These are phyloP conservation scores for Rhododendron ferrugineum DNA, from an alignment of 148 eudicot species.

Conservation along the genomic window DNA sequence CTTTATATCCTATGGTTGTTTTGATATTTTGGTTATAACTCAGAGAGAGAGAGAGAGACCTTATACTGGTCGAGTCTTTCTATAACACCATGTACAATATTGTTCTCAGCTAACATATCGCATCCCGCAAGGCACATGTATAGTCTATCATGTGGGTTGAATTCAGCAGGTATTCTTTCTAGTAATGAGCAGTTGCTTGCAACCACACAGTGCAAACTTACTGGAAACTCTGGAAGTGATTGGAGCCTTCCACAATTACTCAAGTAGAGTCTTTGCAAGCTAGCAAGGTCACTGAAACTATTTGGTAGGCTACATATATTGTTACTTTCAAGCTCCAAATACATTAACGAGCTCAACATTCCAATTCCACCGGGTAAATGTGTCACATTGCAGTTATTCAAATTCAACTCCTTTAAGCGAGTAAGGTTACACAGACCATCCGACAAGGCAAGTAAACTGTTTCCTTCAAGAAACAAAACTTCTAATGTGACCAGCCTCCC, in stretches of 20 bases:
- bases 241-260: not conserved
- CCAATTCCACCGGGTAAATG: too few species aligned
- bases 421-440: not conserved
- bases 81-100: not conserved
- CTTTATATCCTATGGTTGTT: not conserved
- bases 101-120: not conserved
- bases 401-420: not conserved
- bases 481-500: not conserved
- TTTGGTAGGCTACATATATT: too few species aligned
- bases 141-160: not conserved
- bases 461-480: not conserved
- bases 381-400: too few species aligned
- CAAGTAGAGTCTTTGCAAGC: not conserved
- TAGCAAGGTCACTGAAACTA: too few species aligned
- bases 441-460: not conserved
- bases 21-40: too few species aligned
- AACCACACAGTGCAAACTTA: not conserved
- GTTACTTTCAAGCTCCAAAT: too few species aligned
- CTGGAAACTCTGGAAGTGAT: not conserved
- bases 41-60: not conserved
- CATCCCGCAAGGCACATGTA: not conserved
- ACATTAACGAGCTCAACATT: too few species aligned
- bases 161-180: not conserved
- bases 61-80: not conserved
- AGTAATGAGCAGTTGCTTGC: not conserved